phyloP scores from a whole-genome alignment of 768 basidiomycete species.

The Mycena galopus region DNA sequence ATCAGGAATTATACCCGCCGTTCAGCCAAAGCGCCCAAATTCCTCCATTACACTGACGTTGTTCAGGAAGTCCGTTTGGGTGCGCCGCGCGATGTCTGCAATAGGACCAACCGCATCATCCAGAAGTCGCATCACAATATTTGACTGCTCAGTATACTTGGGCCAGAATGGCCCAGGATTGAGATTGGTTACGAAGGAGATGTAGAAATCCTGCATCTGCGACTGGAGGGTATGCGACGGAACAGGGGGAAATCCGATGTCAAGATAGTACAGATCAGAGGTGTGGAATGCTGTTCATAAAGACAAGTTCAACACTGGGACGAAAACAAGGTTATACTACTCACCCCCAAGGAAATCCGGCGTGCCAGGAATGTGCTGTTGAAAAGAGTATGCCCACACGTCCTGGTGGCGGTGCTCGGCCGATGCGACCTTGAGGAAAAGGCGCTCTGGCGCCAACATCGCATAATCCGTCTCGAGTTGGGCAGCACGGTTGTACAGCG shows the following conservation, averaged over 20 bases:
- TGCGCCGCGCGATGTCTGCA: not conserved
- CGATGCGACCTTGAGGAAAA: slow-evolving; percentile 12
- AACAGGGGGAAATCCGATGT: not conserved
- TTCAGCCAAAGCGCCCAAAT: not conserved
- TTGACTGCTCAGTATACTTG: not conserved
- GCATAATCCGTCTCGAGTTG: slow-evolving; percentile 12
- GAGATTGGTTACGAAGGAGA: not conserved
- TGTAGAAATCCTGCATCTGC: not conserved
- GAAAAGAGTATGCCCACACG: slow-evolving; percentile 18
- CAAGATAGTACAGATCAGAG: not conserved
- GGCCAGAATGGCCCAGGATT: not conserved
- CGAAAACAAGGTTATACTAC: not conserved
- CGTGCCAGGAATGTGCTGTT: not conserved
- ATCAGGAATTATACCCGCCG: no score
- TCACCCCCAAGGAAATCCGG: slow-evolving; percentile 16
- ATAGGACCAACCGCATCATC: not conserved
- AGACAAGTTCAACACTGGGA: no score
- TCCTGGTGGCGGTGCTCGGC: not conserved
- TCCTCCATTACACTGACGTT: not conserved
- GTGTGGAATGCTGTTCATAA: not conserved
- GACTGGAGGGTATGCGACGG: not conserved
- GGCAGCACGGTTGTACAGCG: slow-evolving; percentile 12
- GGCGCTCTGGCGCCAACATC: slow-evolving; percentile 1
- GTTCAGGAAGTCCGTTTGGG: not conserved
- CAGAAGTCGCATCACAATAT: not conserved